Evolutionary conservation across 495 filamentous ascomycete genomes (phyloP), one percentile per base, ranked within the genome.

Genomic region (Aspergillus avenaceus): DNA sequence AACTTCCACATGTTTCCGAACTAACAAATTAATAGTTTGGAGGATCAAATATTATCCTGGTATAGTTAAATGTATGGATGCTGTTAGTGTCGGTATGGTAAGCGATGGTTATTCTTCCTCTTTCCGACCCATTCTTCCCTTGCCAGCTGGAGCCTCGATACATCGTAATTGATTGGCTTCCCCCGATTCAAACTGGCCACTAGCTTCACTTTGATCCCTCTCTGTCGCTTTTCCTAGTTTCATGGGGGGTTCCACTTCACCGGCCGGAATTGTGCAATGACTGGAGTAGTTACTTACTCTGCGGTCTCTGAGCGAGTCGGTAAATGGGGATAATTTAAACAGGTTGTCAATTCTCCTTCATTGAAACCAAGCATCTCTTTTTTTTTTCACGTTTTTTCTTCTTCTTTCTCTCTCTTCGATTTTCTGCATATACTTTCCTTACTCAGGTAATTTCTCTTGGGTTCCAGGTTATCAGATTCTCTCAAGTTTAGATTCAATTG

Each of bases 81-180:
- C n/a, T n/a, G n/a, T n/a, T n/a, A n/a, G n/a, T n/a, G n/a, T n/a
- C n/a, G n/a, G 18, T 18, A 34, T 19, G 19, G 22, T 23, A 29
- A 29, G 21, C n/a, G 14, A 16, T 14, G 41, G 22, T 26, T 23
- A n/a, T 53, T 48, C 50, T 53, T 27, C 40, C 18, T 37, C 45
- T 12, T 54, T 54, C 51, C 45, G 45, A 41, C 45, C 31, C 34
- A 21, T 54, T 49, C 51, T 53, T 41, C 18, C 25, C 40, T 31
- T 23, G 5, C 25, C 42, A 27, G 8, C 25, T 11, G 12, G 27
- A 43, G 12, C 13, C 40, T 11, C 4, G 8, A 22, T 18, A 12
- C 3, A 8, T n/a, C 25, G 25, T 29, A 22, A 29, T 45, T 5
- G 25, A 52, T 34, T 31, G 43, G 24, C 25, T 13, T 41, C 42